Conservation (phyloP, 2,329 filamentous ascomycete genomes). For the Penicillium aurantiogriseum region DNA sequence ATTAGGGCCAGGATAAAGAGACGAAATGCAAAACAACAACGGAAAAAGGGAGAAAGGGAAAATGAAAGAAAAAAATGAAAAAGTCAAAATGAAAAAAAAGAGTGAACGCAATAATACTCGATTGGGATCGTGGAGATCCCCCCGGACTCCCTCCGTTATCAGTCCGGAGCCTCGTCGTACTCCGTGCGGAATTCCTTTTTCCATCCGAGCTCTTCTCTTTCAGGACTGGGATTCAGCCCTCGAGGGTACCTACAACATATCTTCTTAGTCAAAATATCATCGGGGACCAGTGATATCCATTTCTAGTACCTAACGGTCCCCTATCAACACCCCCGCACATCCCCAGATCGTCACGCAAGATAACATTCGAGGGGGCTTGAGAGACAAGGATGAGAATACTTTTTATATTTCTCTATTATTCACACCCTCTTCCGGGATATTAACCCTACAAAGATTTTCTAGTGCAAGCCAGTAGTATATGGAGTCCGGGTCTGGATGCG, state of each 20-base stretch:
- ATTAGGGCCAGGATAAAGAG: too few species aligned
- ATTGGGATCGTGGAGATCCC: background rate
- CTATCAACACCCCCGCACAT: background rate
- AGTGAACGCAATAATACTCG: background rate
- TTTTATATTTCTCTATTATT: background rate
- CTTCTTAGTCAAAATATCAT: background rate
- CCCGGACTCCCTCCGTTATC: background rate
- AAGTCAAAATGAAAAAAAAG: background rate
- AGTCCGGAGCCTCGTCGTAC: conserved; percentile 1
- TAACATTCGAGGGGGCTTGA: background rate
- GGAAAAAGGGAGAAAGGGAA: background rate
- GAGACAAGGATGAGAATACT: background rate
- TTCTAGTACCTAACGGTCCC: background rate
- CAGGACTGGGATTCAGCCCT: background rate
- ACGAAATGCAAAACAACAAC: background rate
- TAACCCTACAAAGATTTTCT: background rate
- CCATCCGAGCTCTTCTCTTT: background rate
- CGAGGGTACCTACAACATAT: background rate
- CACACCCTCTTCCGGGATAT: background rate
- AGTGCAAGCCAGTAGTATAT: background rate
- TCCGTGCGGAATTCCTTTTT: background rate
- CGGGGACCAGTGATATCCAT: conserved; percentile 1
- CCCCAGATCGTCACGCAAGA: conserved; percentile 2
- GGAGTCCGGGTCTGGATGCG: background rate
- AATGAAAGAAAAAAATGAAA: background rate